Percentiles rank a stretch among this genome's conserved stretches.
Conservation (phyloP, 257 asterid genomes). For the Cordia subcordata region DNA sequence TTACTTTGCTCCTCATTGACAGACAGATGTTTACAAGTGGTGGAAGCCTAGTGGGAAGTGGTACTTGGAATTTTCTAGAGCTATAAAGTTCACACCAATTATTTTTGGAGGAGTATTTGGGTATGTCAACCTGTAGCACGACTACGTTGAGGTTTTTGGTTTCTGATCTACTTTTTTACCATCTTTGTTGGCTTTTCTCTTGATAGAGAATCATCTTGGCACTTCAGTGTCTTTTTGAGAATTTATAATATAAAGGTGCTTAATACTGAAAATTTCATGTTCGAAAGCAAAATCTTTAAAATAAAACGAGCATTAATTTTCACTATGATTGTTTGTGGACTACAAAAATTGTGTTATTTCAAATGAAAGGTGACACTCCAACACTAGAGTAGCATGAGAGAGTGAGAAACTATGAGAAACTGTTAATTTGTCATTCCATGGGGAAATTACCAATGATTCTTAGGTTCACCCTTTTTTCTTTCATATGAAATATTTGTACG, state of each 20-base stretch:
- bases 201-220: neutral
- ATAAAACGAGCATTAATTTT: too few relatives aligned
- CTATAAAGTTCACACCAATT: constrained; percentile 76
- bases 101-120: constrained; percentile 89
- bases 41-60: constrained; percentile 84
- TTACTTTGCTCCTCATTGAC: constrained; percentile 39
- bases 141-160: neutral
- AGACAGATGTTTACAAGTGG: constrained; percentile 80
- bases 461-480: neutral
- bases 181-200: neutral
- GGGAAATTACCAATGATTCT: too few relatives aligned
- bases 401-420: too few relatives aligned
- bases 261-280: too few relatives aligned
- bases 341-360: too few relatives aligned
- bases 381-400: too few relatives aligned
- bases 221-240: neutral
- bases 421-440: too few relatives aligned
- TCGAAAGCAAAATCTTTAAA: too few relatives aligned
- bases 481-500: neutral
- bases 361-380: too few relatives aligned
- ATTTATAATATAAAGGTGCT: too few relatives aligned
- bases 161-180: neutral
- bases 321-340: too few relatives aligned
- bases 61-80: constrained; percentile 62
- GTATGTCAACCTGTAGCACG: constrained; percentile 35